Percentiles rank a stretch among this genome's conserved stretches.
These are phyloP conservation scores for Lecanicillium sp. DNA, from an alignment of 2,329 filamentous ascomycete species.

Conservation along the genomic window DNA sequence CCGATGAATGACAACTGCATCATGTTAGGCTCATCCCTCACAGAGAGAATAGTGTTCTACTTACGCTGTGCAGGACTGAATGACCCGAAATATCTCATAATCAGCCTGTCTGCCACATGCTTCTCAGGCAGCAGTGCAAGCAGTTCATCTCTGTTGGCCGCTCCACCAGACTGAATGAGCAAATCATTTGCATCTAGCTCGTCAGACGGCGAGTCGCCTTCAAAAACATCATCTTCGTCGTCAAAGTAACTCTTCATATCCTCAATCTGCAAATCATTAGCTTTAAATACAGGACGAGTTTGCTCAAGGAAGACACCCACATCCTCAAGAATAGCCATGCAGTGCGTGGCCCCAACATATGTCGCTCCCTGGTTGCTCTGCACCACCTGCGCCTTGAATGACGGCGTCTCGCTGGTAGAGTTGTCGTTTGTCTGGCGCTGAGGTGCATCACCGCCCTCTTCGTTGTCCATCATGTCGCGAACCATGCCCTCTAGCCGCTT, in stretches of 20 bases:
- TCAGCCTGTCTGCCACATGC: conserved; percentile 38
- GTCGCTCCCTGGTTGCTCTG: conserved; percentile 34
- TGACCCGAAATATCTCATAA: conserved; percentile 46
- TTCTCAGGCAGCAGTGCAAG: conserved; percentile 39
- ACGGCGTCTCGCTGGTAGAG: conserved; percentile 11
- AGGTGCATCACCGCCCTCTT: conserved; percentile 13
- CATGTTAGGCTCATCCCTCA: conserved; percentile 6
- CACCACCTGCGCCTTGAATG: conserved; percentile 33
- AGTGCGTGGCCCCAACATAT: conserved; percentile 53
- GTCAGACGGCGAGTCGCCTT: conserved; percentile 23
- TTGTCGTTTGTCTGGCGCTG: too few relatives aligned
- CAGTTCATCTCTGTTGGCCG: conserved; percentile 36
- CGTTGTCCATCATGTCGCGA: conserved; percentile 43
- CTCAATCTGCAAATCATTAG: conserved; percentile 38
- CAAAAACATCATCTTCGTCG: conserved; percentile 30
- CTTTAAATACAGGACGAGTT: background rate
- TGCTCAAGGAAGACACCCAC: conserved; percentile 29
- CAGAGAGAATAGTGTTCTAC: conserved; percentile 9
- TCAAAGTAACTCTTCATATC: conserved; percentile 52
- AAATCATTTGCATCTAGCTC: conserved; percentile 33
- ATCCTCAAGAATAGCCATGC: conserved; percentile 53
- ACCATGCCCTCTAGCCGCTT: conserved; percentile 51
- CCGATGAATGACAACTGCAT: conserved; percentile 42
- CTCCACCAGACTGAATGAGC: conserved; percentile 29
- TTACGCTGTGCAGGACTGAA: conserved; percentile 44